phyloP scores from a whole-genome alignment of 2,329 filamentous ascomycete genomes.

The Aspergillus spinulosporus region DNA sequence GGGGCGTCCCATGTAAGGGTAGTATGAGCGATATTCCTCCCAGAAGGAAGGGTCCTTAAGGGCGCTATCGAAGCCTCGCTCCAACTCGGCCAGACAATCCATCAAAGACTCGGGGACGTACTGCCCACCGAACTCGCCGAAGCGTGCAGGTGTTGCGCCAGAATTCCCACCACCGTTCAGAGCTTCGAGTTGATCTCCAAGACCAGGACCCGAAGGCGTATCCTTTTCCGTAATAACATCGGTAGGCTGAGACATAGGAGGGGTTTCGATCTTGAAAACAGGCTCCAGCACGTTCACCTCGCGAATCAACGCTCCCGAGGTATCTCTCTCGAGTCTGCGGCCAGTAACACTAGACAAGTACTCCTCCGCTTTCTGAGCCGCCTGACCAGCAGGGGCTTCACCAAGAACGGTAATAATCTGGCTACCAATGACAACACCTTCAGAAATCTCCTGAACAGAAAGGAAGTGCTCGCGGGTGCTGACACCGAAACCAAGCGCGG shows the following conservation, averaged over 20 bases:
- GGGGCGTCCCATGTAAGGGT: conserved; percentile 94
- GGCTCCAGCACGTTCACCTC: conserved; percentile 72
- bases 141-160: conserved; percentile 73
- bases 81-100: conserved; percentile 90
- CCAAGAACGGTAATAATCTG: conserved; percentile 85
- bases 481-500: conserved; percentile 92
- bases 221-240: conserved; percentile 64
- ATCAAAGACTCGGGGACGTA: conserved; percentile 97
- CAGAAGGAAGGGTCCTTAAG: conserved; percentile 88
- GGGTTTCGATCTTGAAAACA: conserved; percentile 61
- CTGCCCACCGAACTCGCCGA: conserved; percentile 94
- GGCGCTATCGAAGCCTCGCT: conserved; percentile 85
- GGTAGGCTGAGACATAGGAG: conserved; percentile 52
- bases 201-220: conserved; percentile 59
- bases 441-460: conserved; percentile 77
- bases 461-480: conserved; percentile 93
- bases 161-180: conserved; percentile 65
- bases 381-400: conserved; percentile 65
- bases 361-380: conserved; percentile 73
- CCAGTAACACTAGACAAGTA: conserved; percentile 77
- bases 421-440: conserved; percentile 94
- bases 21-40: conserved; percentile 95
- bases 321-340: conserved; percentile 51
- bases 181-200: conserved; percentile 82
- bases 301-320: conserved; percentile 52